These are phyloP conservation scores for Trichoderma aggressivum DNA, from an alignment of 2,329 filamentous ascomycete species.

Conservation along the genomic window DNA sequence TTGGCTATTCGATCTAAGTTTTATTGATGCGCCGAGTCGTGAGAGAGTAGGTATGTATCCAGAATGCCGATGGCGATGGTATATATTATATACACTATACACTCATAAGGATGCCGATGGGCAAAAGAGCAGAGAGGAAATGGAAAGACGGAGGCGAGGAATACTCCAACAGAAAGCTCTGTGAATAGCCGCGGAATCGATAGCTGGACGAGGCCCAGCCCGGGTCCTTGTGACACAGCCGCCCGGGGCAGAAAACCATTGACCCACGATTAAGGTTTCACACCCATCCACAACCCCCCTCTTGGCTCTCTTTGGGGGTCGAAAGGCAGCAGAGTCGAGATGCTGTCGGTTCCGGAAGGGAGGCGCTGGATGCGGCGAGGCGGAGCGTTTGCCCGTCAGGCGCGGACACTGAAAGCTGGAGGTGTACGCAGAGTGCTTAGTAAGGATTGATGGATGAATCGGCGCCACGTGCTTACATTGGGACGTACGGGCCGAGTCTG, in stretches of 20 bases:
- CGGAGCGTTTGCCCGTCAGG: slow-evolving; percentile 3
- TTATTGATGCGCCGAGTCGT: neutral
- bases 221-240: slow-evolving; percentile 15
- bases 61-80: neutral
- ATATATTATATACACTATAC: neutral
- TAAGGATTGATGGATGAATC: neutral
- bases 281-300: slow-evolving; percentile 3
- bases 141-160: neutral
- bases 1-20: neutral
- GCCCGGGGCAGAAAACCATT: neutral
- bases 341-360: neutral
- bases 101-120: neutral
- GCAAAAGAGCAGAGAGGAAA: neutral
- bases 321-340: neutral
- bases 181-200: slow-evolving; percentile 9
- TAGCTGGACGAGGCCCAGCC: neutral
- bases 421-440: neutral
- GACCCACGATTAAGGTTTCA: slow-evolving; percentile 17
- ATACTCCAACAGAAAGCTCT: neutral
- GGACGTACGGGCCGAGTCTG: neutral
- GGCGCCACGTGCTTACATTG: neutral
- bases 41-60: neutral
- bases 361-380: slow-evolving; percentile 16
- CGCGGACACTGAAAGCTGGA: neutral
- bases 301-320: neutral